These are phyloP conservation scores for Pouteria glomerata DNA, from an alignment of 148 eudicot genomes.

Conservation along the genomic window DNA sequence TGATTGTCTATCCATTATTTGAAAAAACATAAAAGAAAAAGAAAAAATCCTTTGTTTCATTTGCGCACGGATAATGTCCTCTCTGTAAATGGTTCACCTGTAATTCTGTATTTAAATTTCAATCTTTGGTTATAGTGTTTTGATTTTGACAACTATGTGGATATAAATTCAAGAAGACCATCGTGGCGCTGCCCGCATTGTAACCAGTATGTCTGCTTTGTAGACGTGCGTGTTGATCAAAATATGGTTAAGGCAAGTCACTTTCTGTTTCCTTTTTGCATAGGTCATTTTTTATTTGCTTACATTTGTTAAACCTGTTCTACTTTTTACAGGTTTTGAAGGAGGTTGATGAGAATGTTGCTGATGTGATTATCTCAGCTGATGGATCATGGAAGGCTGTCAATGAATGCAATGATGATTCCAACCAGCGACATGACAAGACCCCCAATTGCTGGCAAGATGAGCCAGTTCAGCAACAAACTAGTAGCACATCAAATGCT, in stretches of 20 bases:
- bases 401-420: conserved; percentile 28
- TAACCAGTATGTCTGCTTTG: conserved; percentile 69
- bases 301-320: not conserved
- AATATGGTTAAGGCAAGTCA: conserved; percentile 72
- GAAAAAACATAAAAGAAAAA: too few relatives aligned
- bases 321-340: conserved; percentile 48
- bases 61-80: not conserved
- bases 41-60: too few relatives aligned
- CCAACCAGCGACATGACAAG: conserved; percentile 32
- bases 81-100: not conserved
- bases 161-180: conserved; percentile 71
- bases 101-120: conserved; percentile 13
- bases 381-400: conserved; percentile 80
- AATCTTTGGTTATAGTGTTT: conserved; percentile 48
- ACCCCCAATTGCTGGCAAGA: conserved; percentile 21
- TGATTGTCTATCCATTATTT: too few relatives aligned
- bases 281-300: not conserved
- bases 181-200: conserved; percentile 94
- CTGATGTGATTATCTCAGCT: conserved; percentile 52
- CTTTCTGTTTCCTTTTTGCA: conserved; percentile 3
- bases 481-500: conserved; percentile 16
- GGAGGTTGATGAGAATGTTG: conserved; percentile 57
- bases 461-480: conserved; percentile 21
- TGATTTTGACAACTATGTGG: conserved; percentile 72
- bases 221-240: conserved; percentile 77